Evolutionary conservation across 176 grass and related monocot genomes (phyloP).

Genomic region (Oryza glaberrima): DNA sequence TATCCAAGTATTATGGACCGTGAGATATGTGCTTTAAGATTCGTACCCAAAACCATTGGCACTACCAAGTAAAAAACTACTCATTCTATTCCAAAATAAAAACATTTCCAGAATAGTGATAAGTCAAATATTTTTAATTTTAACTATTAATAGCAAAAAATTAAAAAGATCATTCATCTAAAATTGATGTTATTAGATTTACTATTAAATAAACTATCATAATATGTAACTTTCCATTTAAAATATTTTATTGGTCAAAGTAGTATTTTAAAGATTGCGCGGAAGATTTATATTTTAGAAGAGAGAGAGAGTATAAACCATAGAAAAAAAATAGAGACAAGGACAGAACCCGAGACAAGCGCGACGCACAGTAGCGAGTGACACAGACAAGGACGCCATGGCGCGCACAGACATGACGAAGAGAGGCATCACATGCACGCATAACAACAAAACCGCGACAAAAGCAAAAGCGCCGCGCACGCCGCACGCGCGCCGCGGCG

Average conservation of each 20-base stretch:
- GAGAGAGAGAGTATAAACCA: too few species aligned
- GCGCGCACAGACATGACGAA: not conserved
- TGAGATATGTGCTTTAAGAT: not conserved
- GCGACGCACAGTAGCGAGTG: not conserved
- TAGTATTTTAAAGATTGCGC: too few species aligned
- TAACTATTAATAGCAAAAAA: too few species aligned
- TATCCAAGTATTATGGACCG: not conserved
- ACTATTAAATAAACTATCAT: too few species aligned
- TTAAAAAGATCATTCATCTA: too few species aligned
- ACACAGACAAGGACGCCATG: not conserved
- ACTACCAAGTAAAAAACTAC: not conserved
- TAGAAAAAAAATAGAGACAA: not conserved
- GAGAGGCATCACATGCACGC: slow-evolving; percentile 21
- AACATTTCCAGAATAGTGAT: accelerated
- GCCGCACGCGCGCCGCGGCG: too few species aligned
- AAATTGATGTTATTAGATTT: too few species aligned
- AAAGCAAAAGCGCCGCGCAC: not conserved
- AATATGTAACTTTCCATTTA: too few species aligned
- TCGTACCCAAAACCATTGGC: not conserved
- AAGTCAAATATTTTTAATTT: too few species aligned
- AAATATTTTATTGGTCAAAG: too few species aligned
- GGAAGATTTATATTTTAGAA: too few species aligned
- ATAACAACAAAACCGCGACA: not conserved
- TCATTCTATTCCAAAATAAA: accelerated
- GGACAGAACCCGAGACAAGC: slow-evolving; percentile 1